Percentiles rank a stretch among this genome's conserved stretches.
These are phyloP conservation scores for Lojkania enalia DNA, from an alignment of 2,329 filamentous ascomycete species.

Conservation along the genomic window DNA sequence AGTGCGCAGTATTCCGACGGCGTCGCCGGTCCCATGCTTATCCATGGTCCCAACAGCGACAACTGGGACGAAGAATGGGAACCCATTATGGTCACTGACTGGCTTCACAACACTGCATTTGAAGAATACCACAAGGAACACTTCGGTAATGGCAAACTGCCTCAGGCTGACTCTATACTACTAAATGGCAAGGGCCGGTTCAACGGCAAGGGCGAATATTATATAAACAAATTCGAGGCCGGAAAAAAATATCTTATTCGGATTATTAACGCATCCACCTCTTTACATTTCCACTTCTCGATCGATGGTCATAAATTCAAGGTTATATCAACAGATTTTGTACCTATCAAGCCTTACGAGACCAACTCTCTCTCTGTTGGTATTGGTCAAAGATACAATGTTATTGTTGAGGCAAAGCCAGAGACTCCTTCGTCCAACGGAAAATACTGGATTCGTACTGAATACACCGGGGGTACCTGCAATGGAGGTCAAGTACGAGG, in stretches of 20 bases:
- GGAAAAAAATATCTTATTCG: conserved; percentile 24
- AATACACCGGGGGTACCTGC: conserved; percentile 14
- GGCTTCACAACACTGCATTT: conserved; percentile 22
- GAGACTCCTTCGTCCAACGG: conserved; percentile 27
- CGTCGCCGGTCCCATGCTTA: conserved; percentile 35
- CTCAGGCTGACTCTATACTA: conserved; percentile 17
- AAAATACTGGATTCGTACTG: conserved; percentile 50
- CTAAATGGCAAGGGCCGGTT: conserved; percentile 19
- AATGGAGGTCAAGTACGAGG: too few species aligned
- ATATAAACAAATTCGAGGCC: conserved; percentile 34
- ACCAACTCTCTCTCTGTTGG: conserved; percentile 41
- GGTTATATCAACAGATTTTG: conserved; percentile 38
- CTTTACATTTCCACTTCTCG: conserved; percentile 32
- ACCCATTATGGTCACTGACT: conserved; percentile 26
- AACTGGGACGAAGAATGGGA: conserved; percentile 20
- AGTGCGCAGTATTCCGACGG: conserved; percentile 47
- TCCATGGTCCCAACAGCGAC: conserved; percentile 21
- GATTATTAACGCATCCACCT: conserved; percentile 23
- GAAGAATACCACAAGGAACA: conserved; percentile 15
- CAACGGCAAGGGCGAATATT: conserved; percentile 11
- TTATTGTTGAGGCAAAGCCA: conserved; percentile 49
- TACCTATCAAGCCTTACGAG: conserved; percentile 43
- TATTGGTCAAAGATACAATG: conserved; percentile 50
- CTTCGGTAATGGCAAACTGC: conserved; percentile 2
- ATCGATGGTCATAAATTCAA: conserved; percentile 44